These are phyloP conservation scores for Pecoramyces ruminantium DNA, from an alignment of 192 early-diverging fungal species.

Conservation along the genomic window DNA sequence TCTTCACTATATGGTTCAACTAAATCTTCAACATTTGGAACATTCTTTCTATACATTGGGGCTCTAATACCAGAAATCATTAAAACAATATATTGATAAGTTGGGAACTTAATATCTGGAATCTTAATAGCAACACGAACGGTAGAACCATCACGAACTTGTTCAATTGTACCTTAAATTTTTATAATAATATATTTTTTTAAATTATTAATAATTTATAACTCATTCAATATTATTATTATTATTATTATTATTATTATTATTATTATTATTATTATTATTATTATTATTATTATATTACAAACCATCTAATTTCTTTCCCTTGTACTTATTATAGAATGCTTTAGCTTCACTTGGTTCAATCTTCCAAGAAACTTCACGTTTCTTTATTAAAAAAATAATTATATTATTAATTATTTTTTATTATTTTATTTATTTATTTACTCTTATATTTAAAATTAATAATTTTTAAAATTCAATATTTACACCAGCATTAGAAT, in stretches of 20 bases:
- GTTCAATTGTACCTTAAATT: constrained; percentile 62
- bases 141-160: constrained; percentile 64
- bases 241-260: not conserved
- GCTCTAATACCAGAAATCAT: constrained; percentile 71
- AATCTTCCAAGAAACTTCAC: constrained; percentile 2
- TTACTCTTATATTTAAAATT: not conserved
- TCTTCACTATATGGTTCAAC: constrained; percentile 86
- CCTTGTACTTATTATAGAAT: constrained; percentile 66
- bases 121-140: not conserved
- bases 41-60: constrained; percentile 56
- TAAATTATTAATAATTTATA: too few species aligned
- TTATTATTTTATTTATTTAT: constrained; percentile 9
- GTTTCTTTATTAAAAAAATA: constrained; percentile 3
- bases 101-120: constrained; percentile 13
- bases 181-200: not conserved
- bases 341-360: constrained; percentile 31
- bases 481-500: constrained; percentile 9
- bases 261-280: not conserved
- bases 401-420: constrained; percentile 2
- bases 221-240: too few species aligned
- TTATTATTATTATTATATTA: not conserved
- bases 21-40: constrained; percentile 48
- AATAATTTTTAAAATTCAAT: not conserved
- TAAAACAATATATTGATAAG: constrained; percentile 51
- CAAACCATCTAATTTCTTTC: constrained; percentile 58